Percentiles rank a stretch among this genome's conserved stretches.
These are phyloP conservation scores for Penicillium sp. DNA, from an alignment of 2,329 filamentous ascomycete genomes.

Conservation along the genomic window DNA sequence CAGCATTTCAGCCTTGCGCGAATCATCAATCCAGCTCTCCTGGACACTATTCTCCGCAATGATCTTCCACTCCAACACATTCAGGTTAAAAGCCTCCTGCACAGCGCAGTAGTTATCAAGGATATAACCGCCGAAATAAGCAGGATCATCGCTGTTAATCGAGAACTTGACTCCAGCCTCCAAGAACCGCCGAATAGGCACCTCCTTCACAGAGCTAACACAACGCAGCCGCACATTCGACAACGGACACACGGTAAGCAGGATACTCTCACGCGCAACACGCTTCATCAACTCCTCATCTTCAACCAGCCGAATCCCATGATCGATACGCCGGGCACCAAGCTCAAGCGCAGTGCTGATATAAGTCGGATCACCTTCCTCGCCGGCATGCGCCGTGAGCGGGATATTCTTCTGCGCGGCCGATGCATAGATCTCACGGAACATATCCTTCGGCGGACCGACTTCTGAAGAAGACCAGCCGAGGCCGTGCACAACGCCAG, in stretches of 20 bases:
- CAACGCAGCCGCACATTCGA: conserved; percentile 67
- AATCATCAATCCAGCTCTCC: conserved; percentile 67
- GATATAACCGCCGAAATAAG: conserved; percentile 74
- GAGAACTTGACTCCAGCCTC: conserved; percentile 65
- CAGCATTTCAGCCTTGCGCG: conserved; percentile 61
- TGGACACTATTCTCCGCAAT: conserved; percentile 63
- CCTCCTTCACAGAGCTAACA: conserved; percentile 51
- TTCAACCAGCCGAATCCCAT: conserved; percentile 65
- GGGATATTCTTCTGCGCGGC: conserved; percentile 54
- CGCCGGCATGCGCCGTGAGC: conserved; percentile 72
- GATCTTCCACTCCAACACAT: conserved; percentile 62
- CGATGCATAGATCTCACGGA: conserved; percentile 59
- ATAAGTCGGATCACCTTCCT: conserved; percentile 68
- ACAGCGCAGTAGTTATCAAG: conserved; percentile 73
- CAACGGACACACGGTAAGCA: conserved; percentile 71
- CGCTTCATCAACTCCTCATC: conserved; percentile 58
- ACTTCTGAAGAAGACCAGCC: conserved; percentile 66
- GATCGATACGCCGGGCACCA: conserved; percentile 66
- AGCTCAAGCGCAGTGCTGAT: conserved; percentile 65
- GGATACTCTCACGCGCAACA: conserved; percentile 55
- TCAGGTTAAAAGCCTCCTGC: conserved; percentile 66
- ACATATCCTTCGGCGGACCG: conserved; percentile 56
- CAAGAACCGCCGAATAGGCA: conserved; percentile 63
- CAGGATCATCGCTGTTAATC: conserved; percentile 72
- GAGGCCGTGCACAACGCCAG: conserved; percentile 59